Evolutionary conservation across 345 rosid genomes (phyloP).

Genomic region (Salix dunnii): DNA sequence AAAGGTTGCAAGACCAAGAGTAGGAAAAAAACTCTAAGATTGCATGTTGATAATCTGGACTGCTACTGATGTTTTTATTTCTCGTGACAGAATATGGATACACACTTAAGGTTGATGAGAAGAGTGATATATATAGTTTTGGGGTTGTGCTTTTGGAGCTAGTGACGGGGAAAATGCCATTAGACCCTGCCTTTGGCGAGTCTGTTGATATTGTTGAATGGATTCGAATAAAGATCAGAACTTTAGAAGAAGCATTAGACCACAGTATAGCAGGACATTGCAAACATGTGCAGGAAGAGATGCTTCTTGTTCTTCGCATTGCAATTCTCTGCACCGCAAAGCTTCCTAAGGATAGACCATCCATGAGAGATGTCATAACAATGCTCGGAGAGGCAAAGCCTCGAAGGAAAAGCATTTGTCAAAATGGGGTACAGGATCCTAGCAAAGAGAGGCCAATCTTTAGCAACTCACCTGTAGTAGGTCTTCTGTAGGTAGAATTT

Average conservation of each 20-base stretch:
- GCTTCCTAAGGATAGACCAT: slow-evolving; percentile 80
- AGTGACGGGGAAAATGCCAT: slow-evolving; percentile 73
- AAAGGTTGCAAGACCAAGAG: neutral
- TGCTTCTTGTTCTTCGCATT: slow-evolving; percentile 63
- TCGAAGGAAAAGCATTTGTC: slow-evolving; percentile 67
- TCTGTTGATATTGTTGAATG: slow-evolving; percentile 67
- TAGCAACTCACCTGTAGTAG: slow-evolving; percentile 52
- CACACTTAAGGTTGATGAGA: slow-evolving; percentile 76
- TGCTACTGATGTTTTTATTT: slow-evolving; percentile 37
- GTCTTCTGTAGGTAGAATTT: slow-evolving; percentile 40
- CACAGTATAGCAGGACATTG: slow-evolving; percentile 66
- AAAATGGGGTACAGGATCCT: slow-evolving; percentile 28
- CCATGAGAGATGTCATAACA: slow-evolving; percentile 71
- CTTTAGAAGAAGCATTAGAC: slow-evolving; percentile 59
- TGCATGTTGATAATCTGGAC: slow-evolving; percentile 53
- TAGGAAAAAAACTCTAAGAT: slow-evolving; percentile 42
- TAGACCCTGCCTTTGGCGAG: slow-evolving; percentile 75
- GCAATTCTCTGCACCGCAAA: slow-evolving; percentile 78
- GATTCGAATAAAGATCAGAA: slow-evolving; percentile 51
- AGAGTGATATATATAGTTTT: slow-evolving; percentile 80
- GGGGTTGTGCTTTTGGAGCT: slow-evolving; percentile 81
- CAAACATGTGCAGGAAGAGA: slow-evolving; percentile 77
- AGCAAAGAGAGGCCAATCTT: slow-evolving; percentile 53
- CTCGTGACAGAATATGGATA: slow-evolving; percentile 70
- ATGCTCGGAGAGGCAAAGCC: slow-evolving; percentile 94